Evolutionary conservation across 371 early-diverging fungal genomes (phyloP), one percentile per base, ranked within the genome.

Genomic region (Saksenaea oblongispora): DNA sequence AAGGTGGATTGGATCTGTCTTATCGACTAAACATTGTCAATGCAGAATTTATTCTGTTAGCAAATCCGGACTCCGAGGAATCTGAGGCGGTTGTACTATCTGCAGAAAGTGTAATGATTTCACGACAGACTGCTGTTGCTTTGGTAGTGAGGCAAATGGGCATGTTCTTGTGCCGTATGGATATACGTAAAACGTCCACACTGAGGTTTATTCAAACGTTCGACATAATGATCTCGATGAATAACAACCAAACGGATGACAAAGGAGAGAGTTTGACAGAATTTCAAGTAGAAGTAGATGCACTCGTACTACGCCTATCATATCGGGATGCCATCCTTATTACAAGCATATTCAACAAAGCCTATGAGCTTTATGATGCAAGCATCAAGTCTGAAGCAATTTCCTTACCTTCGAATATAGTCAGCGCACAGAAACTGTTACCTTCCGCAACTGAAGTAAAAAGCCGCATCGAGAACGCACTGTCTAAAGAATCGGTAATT

Each of bases 91-190:
- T 98, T 11, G 85, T 96, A 1, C 80, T 98, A 5, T 86, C 89
- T 0, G 86, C 93, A 1, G 82, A 92, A 28, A 91, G 93, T 64
- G 74, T 97, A 0, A 82, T 92, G 54, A 71, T 95, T 18, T 84
- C 91, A 5, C 91, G 90, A 63, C 93, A 95, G 65, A 77, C 86
- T 17, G 85, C 91, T 34, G 83, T 88, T 57, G 87, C 90, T 1
- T 61, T 94, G 5, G 87, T 87, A 3, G 82, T 94, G 31, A 87
- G 93, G 26, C 91, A 93, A 54, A 80, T 95, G 63, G 94, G 95
- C 28, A 93, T 98, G 89, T 91, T 90, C 53, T 77, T 98, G 51
- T 98, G 97, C 81, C 87, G 87, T 26, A 95, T 98, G 91, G 91
- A 94, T 67, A 83, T 83, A 62, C 77, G 93, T 1, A 84, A 87